These are phyloP conservation scores for Penicillium capsulatum DNA, from an alignment of 2,329 filamentous ascomycete species.

Conservation along the genomic window DNA sequence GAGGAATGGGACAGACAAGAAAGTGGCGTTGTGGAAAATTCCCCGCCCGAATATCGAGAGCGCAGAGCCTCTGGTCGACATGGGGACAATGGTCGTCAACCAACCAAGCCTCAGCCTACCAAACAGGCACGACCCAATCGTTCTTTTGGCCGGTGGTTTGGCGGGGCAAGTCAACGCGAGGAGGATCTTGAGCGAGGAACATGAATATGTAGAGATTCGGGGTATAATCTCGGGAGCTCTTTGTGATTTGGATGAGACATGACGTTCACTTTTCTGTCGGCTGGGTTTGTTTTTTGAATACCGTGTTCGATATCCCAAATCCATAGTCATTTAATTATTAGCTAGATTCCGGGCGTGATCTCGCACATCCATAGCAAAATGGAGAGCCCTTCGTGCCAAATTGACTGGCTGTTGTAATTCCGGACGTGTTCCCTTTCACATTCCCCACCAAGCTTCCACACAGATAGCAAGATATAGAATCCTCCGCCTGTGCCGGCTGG, in stretches of 20 bases:
- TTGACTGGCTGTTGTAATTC: conserved; percentile 40
- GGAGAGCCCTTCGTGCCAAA: conserved; percentile 46
- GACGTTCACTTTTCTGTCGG: neutral
- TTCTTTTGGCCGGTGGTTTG: conserved; percentile 29
- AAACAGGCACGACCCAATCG: conserved; percentile 23
- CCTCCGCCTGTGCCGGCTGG: conserved; percentile 41
- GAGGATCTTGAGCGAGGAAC: conserved; percentile 29
- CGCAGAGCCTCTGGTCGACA: conserved; percentile 12
- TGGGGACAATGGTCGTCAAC: conserved; percentile 8
- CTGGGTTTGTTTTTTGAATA: neutral
- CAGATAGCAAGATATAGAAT: conserved; percentile 53
- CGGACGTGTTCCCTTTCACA: conserved; percentile 56
- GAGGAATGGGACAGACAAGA: conserved; percentile 39
- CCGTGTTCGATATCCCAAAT: neutral
- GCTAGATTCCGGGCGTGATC: conserved; percentile 33
- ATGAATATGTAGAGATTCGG: conserved; percentile 10
- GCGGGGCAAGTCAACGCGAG: conserved; percentile 24
- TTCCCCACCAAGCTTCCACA: conserved; percentile 66
- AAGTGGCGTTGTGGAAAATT: conserved; percentile 23
- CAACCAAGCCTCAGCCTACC: conserved; percentile 22
- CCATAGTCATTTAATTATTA: conserved; percentile 17
- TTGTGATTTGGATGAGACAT: no score
- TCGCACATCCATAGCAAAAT: conserved; percentile 45
- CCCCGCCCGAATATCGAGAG: conserved; percentile 21
- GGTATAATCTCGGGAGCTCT: neutral